A percentile compares a stretch with the other conserved stretches of the same genome.
phyloP scores from a whole-genome alignment of 2,329 filamentous ascomycete species.

The Teratosphaeria viscida region DNA sequence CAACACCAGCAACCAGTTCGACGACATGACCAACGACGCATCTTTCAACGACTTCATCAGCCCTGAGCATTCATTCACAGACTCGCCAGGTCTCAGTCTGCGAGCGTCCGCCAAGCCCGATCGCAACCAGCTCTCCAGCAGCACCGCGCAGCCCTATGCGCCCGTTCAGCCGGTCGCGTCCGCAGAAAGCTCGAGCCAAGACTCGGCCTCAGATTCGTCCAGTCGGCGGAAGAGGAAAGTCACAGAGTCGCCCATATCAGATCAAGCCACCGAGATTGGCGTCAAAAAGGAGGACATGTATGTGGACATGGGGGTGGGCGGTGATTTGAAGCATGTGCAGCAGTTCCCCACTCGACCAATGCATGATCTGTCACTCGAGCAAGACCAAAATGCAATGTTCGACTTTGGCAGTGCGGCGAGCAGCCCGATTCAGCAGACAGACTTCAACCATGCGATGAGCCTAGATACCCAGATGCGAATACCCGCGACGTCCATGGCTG shows the following conservation, averaged over 20 bases:
- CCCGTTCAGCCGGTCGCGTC: conserved; percentile 15
- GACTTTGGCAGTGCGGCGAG: conserved; percentile 51
- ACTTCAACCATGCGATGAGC: conserved; percentile 20
- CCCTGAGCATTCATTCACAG: conserved; percentile 12
- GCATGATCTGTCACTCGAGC: conserved; percentile 25
- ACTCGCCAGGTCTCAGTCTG: conserved; percentile 14
- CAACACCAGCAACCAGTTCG: conserved; percentile 11
- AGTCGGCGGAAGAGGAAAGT: conserved; percentile 31
- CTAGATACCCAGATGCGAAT: conserved; percentile 18
- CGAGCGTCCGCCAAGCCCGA: conserved; percentile 22
- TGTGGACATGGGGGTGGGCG: conserved; percentile 15
- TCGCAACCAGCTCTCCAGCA: conserved; percentile 9
- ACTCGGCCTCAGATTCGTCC: conserved; percentile 32
- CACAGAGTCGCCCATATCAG: conserved; percentile 26
- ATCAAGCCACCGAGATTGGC: conserved; percentile 14
- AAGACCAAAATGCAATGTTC: conserved; percentile 41
- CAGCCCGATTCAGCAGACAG: conserved; percentile 36
- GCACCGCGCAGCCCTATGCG: conserved; percentile 7
- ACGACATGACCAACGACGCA: conserved; percentile 17
- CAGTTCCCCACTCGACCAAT: conserved; percentile 20
- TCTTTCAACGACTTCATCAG: conserved; percentile 19
- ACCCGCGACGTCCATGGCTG: conserved; percentile 7
- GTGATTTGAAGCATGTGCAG: conserved; percentile 17
- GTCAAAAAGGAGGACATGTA: conserved; percentile 19
- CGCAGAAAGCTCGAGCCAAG: conserved; percentile 31